phyloP scores from a whole-genome alignment of 2,329 filamentous ascomycete species.

The Myriosclerotinia duriaeana region DNA sequence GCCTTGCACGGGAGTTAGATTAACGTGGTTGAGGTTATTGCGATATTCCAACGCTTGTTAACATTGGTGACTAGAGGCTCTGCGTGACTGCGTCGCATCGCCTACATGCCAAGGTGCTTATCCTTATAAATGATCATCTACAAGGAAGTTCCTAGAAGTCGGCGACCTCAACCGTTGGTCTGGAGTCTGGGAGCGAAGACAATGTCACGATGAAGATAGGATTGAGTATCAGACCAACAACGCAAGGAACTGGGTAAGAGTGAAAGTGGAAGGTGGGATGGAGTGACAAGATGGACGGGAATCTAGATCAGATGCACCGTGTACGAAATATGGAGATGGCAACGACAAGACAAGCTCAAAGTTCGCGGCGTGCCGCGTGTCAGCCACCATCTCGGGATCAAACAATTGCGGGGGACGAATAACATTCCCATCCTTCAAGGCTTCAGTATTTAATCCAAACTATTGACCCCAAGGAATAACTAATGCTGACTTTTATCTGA shows the following conservation, averaged over 20 bases:
- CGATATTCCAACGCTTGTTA: neutral
- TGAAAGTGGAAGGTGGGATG: slow-evolving; percentile 1
- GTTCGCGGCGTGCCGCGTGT: slow-evolving; percentile 4
- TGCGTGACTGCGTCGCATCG: neutral
- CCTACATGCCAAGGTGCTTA: neutral
- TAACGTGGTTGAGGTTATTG: neutral
- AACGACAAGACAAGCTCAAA: neutral
- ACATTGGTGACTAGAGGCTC: neutral
- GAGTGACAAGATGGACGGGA: neutral
- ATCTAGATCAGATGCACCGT: slow-evolving; percentile 12
- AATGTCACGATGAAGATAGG: neutral
- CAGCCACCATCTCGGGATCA: slow-evolving; percentile 9
- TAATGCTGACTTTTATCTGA: slow-evolving; percentile 9
- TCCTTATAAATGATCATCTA: neutral
- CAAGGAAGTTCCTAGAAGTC: neutral
- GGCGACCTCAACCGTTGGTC: neutral
- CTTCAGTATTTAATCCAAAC: neutral
- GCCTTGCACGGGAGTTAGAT: neutral
- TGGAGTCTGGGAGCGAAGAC: neutral
- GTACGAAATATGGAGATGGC: neutral
- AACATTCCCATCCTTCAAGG: neutral
- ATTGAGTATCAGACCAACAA: slow-evolving; percentile 9
- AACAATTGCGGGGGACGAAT: slow-evolving; percentile 4
- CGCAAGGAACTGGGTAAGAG: neutral
- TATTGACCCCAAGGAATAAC: neutral